Conservation (phyloP, 2,329 filamentous ascomycete species). For the Magnaporthiopsis incrustans region DNA sequence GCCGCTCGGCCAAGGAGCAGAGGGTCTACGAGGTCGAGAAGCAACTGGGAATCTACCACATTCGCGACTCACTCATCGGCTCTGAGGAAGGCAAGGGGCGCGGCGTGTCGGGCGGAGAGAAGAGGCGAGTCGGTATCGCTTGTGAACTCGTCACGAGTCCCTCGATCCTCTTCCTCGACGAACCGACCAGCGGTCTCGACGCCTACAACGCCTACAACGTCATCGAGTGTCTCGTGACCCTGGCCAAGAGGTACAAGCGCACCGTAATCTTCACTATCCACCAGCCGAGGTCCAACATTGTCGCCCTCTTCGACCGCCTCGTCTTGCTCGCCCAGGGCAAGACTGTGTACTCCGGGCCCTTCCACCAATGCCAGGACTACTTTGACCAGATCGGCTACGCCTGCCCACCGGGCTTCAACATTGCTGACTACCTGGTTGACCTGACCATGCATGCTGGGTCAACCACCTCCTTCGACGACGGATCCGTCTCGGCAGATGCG, state of each 20-base stretch:
- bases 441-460: conserved; percentile 90
- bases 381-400: conserved; percentile 88
- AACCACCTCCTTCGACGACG: conserved; percentile 51
- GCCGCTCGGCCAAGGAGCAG: conserved; percentile 77
- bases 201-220: conserved; percentile 98
- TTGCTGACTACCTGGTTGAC: conserved; percentile 95
- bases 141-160: conserved; percentile 97
- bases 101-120: conserved; percentile 95
- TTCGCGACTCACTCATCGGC: conserved; percentile 89
- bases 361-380: conserved; percentile 80
- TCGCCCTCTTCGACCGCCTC: conserved; percentile 92
- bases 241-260: conserved; percentile 93
- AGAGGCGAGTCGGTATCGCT: conserved; percentile 90
- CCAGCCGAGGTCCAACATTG: conserved; percentile 95
- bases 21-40: conserved; percentile 88
- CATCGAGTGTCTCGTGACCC: conserved; percentile 85
- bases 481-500: conserved; percentile 43
- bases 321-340: conserved; percentile 82
- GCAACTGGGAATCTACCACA: conserved; percentile 89
- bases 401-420: conserved; percentile 95
- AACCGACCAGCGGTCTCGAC: conserved; percentile 92
- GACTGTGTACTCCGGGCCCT: conserved; percentile 89
- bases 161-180: conserved; percentile 93
- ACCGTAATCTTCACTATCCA: conserved; percentile 98
- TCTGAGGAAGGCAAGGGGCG: conserved; percentile 91